Evolutionary conservation across 441 rosid species (phyloP), one percentile per base, ranked within the genome.

Genomic region (Populus tomentosa): DNA sequence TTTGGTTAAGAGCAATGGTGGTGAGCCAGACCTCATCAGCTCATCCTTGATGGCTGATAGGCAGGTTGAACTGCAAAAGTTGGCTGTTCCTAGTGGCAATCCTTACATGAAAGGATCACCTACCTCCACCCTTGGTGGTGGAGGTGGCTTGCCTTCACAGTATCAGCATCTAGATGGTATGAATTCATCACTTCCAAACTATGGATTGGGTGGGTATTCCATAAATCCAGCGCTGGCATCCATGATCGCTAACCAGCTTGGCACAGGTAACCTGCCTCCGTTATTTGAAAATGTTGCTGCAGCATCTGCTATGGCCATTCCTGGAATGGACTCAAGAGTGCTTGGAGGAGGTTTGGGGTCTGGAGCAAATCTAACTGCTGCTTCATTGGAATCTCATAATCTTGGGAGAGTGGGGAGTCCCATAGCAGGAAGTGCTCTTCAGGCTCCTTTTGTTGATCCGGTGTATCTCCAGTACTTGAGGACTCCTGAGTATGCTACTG

Each of bases 251-350:
- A 77, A 84, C 80, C 99, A 95, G 73, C 83, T 91, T 72, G 93
- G 92, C 50, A 75, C 79, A 35, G 87, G 84, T 71, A 90, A 82
- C 84, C 76, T 85, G 69, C 91, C 98, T 20, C 91, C 92, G 14
- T 75, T 87, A 75, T 87, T 84, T 87, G 98, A 90, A 70, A 91
- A 89, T 87, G 88, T 80, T 80, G 84, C 92, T 24, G 88, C 94
- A 3, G 91, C 91, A 68, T 86, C 93, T n/a, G 88, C 91, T 78
- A 64, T 90, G 87, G 92, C 84, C 32, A 83, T 82, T 42, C 86
- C 91, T 76, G 92, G 93, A 81, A 77, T 90, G 85, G 94, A 91
- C 77, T 81, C 92, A 0, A 85, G 96, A 79, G 75, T 85, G 53
- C 84, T 88, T 38, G 94, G 89, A 4, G 88, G 90, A 64, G 88